Conservation (phyloP, 495 filamentous ascomycete species). For the Hyaloscypha bicolor region DNA sequence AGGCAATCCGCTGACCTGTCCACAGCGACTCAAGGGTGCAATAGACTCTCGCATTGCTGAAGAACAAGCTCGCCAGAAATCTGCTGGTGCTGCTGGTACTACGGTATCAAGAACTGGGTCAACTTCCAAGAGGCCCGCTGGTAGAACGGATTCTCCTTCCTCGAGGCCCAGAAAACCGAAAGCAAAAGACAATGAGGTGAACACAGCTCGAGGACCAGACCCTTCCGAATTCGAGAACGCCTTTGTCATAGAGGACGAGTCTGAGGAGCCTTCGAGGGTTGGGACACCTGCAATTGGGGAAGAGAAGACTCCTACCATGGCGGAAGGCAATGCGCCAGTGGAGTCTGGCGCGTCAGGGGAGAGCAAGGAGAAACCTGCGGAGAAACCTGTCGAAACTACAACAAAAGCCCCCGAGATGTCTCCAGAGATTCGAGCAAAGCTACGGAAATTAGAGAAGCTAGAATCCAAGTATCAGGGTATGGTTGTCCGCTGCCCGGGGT, state of each 20-base stretch:
- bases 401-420: constrained; percentile 58
- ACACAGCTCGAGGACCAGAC: constrained; percentile 53
- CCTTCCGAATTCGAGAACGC: constrained; percentile 83
- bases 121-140: constrained; percentile 14
- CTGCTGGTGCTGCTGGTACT: constrained; percentile 45
- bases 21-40: constrained; percentile 79
- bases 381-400: constrained; percentile 4
- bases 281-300: constrained; percentile 51
- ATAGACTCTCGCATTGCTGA: constrained; percentile 86
- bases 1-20: constrained; percentile 23
- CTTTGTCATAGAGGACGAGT: constrained; percentile 81
- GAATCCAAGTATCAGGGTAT: constrained; percentile 84
- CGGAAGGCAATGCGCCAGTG: constrained; percentile 30
- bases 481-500: not conserved
- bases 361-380: constrained; percentile 29
- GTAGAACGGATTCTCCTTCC: constrained; percentile 29
- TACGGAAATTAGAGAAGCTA: constrained; percentile 82
- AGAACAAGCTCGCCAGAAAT: constrained; percentile 78
- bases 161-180: constrained; percentile 20
- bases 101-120: constrained; percentile 29
- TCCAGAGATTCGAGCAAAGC: constrained; percentile 66
- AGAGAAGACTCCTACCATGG: constrained; percentile 32
- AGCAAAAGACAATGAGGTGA: constrained; percentile 30
- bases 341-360: constrained; percentile 39
- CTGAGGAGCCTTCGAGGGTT: constrained; percentile 53